Evolutionary conservation across 805 yeast genomes (phyloP).

Genomic region (Wickerhamiella nectarea): DNA sequence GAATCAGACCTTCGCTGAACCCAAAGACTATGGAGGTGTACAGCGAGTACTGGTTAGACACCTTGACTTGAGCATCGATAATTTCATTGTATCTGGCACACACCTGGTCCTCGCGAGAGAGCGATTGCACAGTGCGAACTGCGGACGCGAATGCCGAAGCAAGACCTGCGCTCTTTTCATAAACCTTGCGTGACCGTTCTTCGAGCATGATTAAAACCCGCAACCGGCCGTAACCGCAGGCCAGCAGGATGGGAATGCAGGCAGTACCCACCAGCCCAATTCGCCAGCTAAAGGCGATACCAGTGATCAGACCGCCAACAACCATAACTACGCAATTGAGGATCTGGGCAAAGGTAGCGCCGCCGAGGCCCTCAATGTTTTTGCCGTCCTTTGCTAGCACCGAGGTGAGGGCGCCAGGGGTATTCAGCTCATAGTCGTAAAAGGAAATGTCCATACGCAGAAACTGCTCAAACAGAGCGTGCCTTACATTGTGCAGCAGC

Average conservation of each 20-base stretch:
- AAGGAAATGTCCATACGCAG: constrained; percentile 28
- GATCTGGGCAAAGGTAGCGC: constrained; percentile 31
- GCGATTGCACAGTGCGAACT: constrained; percentile 30
- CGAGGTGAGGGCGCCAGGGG: constrained; percentile 29
- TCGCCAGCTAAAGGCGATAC: constrained; percentile 30
- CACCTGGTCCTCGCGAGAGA: constrained; percentile 31
- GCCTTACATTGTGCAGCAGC: constrained; percentile 26
- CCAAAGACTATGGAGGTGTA: constrained; percentile 28
- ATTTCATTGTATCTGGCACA: constrained; percentile 21
- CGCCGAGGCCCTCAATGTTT: constrained; percentile 29
- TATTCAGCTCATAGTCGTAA: constrained; percentile 27
- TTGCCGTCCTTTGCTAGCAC: constrained; percentile 30
- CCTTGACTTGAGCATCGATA: constrained; percentile 23
- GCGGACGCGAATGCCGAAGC: constrained; percentile 30
- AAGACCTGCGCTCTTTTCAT: constrained; percentile 29
- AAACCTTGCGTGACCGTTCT: constrained; percentile 28
- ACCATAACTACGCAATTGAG: constrained; percentile 27
- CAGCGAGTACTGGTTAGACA: constrained; percentile 20
- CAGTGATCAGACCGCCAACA: constrained; percentile 29
- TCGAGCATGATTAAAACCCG: constrained; percentile 24
- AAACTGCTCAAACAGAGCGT: constrained; percentile 24
- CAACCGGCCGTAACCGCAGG: constrained; percentile 30
- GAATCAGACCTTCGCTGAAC: constrained; percentile 29
- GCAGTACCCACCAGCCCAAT: constrained; percentile 30
- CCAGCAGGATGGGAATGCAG: constrained; percentile 28